Evolutionary conservation across 306 rosid genomes (phyloP).

Genomic region (Trichosanthes cucumerina): DNA sequence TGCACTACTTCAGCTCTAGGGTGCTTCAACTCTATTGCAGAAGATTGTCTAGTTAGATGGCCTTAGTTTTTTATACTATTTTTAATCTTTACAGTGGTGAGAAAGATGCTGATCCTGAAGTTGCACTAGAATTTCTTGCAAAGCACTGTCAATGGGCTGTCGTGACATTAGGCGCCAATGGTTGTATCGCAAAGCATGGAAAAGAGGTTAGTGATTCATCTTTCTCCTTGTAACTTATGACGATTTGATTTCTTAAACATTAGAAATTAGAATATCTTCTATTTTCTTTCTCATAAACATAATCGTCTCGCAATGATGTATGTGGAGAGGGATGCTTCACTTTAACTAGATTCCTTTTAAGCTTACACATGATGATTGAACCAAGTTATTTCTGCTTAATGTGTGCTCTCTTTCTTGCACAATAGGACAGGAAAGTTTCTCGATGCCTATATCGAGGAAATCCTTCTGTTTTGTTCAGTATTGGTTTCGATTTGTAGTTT

Average conservation of each 20-base stretch:
- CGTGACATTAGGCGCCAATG: conserved; percentile 74
- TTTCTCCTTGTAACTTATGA: not conserved
- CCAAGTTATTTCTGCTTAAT: not conserved
- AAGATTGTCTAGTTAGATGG: not conserved
- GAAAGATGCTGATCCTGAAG: conserved; percentile 38
- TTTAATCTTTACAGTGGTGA: conserved; percentile 38
- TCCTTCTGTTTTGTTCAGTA: not conserved
- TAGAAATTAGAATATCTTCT: not conserved
- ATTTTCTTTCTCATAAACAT: not conserved
- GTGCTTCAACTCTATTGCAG: not conserved
- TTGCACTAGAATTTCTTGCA: conserved; percentile 60
- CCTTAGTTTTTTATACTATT: conserved; percentile 17
- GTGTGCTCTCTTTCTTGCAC: not conserved
- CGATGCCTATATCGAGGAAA: not conserved
- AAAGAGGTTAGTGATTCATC: conserved; percentile 45
- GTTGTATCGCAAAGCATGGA: conserved; percentile 91
- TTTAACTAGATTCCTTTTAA: not conserved
- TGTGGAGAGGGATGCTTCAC: not conserved
- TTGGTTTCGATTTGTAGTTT: not conserved
- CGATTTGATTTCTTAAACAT: not conserved
- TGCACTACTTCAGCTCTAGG: not conserved
- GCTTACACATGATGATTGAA: not conserved
- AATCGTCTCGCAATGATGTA: not conserved
- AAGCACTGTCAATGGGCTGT: conserved; percentile 82
- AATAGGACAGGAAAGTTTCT: not conserved